Evolutionary conservation across 1,284 basidiomycete species (phyloP).

Genomic region (Pholiota adiposa): DNA sequence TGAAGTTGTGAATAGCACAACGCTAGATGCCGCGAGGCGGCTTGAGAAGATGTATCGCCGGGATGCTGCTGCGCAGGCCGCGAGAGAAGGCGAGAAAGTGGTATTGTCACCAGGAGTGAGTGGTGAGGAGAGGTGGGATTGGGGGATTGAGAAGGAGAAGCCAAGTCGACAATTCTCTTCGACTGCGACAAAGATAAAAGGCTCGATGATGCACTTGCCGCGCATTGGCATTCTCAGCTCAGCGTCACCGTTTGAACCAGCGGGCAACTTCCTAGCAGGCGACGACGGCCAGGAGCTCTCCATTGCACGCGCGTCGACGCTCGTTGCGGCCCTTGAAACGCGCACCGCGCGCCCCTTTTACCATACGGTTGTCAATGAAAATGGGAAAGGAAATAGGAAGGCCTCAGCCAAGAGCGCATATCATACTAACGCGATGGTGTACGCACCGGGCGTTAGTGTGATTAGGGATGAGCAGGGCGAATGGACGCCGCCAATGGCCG

Average conservation of each 20-base stretch:
- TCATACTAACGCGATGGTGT: conserved; percentile 72
- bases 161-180: background rate
- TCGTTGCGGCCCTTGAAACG: conserved; percentile 53
- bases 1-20: conserved; percentile 1
- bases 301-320: conserved; percentile 23
- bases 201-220: background rate
- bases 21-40: conserved; percentile 4
- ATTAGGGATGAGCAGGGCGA: conserved; percentile 60
- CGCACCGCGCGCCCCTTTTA: conserved; percentile 60
- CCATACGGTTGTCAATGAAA: conserved; percentile 43
- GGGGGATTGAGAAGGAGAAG: background rate
- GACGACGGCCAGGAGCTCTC: conserved; percentile 28
- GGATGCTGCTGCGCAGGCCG: background rate
- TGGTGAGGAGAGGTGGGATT: background rate
- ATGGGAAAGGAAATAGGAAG: background rate
- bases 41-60: background rate
- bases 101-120: background rate
- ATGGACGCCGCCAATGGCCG: conserved; percentile 54
- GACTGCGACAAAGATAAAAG: background rate
- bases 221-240: conserved; percentile 67
- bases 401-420: conserved; percentile 28
- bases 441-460: conserved; percentile 58
- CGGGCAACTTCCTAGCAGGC: conserved; percentile 69
- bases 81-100: background rate
- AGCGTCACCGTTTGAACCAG: conserved; percentile 70